Base-by-base conservation (phyloP, 2,329 filamentous ascomycete species). In the Diaporthe longicolla region DNA sequence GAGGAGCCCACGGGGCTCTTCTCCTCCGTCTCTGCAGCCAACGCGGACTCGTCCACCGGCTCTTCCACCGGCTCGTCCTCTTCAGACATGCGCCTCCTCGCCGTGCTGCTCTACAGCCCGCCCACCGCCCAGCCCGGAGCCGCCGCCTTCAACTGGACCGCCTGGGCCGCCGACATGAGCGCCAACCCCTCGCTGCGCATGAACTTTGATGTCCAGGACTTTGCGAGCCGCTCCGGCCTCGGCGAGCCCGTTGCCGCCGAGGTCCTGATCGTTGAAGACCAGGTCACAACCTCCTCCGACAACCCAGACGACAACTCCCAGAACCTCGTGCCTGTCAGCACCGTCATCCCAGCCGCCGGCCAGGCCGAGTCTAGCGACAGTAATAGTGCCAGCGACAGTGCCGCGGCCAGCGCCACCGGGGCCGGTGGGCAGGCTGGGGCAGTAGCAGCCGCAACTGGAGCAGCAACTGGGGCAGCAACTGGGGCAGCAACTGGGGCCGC, bases 11-110 rank as follows among this genome's bases (percentile, higher is more conserved):
- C 71, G 26, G 66, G 72, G 29, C 40, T 75, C 15, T 75, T 75
- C 71, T 84, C 82, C 17, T 84, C 80, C 21, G 24, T 68, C 32
- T 40, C 63, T 21, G 52, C 63, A 32, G 63, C 63, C 45, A 54
- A 21, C 13, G 40, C 63, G 13, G 63, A 17, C 40, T 43, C 40
- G 40, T 43, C 40, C 13, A 4, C 40, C 37, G 37, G 45, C 45
- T 35, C 79, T 29, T 80, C 79, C 37, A 79, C 78, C 17, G 69
- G 48, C 21, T 72, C 76, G 21, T 75, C 73, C 9, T 73, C 57
- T 15, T 76, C 77, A 9, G 72, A 74, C 17, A n/a, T 71, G 54
- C 66, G 74, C 24, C 74, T 75, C 35, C 74, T 75, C 61, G 72
- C 68, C 1, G 72, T 75, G 5, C 29, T 75, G 35, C 32, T 75